Evolutionary conservation across 108 stramenopile genomes (phyloP), one percentile per base, ranked within the genome.

Genomic region (Hondaea fermentalgiana): DNA sequence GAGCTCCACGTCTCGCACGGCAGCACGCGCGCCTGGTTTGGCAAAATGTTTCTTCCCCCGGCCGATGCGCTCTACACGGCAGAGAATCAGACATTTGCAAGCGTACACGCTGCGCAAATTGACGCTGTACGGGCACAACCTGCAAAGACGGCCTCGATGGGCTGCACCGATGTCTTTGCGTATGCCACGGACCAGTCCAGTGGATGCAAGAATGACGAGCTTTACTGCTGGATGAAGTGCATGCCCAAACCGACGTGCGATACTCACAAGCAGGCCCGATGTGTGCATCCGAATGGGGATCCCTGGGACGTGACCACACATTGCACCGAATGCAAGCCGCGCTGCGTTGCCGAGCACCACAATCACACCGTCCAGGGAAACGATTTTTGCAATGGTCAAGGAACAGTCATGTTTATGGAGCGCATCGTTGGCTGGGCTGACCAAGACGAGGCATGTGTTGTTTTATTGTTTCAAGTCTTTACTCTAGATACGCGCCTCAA

Each of bases 221-320:
- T 47, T 43, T 83, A 53, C 28, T 83, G 76, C 76, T 83, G 76
- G 76, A 83, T 83, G 76, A 47, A 83, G 28, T 83, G 76, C 76
- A 83, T 47, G 76, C 6, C 12, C 6, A 53, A 53, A 45, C 45
- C 49, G 1, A 83, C n/a, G 49, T 53, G 25, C n/a, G 45, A 45
- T 6, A 25, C 49, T 45, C 44, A 12, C 19, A 83, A 83, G 25
- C 43, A 83, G 23, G 76, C 45, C 45, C 4, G n/a, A 0, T 83
- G 76, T 45, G 51, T 53, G n/a, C n/a, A 47, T 6, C 76, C 76
- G 49, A 53, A 83, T 45, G 76, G 76, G 10, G 28, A 47, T 45
- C 10, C 51, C 45, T 83, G 76, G 76, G 23, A 83, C 3, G 6
- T 45, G 51, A 23, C n/a, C 49, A 53, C 45, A 8, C 76, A 83